Evolutionary conservation across 257 asterid species (phyloP).

Genomic region (Scutellaria barbata): DNA sequence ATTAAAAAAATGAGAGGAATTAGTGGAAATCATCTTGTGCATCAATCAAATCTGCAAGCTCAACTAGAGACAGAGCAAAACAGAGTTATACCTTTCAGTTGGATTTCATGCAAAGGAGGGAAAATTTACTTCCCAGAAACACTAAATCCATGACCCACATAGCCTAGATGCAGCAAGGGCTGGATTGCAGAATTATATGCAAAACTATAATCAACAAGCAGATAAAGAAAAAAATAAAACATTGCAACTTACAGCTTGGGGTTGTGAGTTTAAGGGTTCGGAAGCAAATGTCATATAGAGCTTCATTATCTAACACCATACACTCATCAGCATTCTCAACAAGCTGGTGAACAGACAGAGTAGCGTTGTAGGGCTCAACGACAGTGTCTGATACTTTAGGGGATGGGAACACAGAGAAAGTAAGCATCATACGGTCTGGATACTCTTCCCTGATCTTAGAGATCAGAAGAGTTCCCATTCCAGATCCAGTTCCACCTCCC

Average conservation of each 20-base stretch:
- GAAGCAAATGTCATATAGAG: slow-evolving; percentile 58
- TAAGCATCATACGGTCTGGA: slow-evolving; percentile 59
- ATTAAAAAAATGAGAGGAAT: neutral
- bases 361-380: slow-evolving; percentile 56
- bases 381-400: slow-evolving; percentile 59
- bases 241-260: slow-evolving; percentile 51
- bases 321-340: slow-evolving; percentile 60
- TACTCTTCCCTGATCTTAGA: slow-evolving; percentile 58
- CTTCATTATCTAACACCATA: slow-evolving; percentile 59
- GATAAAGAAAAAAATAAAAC: neutral
- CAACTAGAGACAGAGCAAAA: neutral
- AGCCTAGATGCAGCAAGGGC: neutral
- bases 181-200: neutral
- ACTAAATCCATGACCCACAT: neutral
- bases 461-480: slow-evolving; percentile 57
- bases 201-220: neutral
- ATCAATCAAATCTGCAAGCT: neutral
- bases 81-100: neutral
- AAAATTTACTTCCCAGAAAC: neutral
- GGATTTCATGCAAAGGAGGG: neutral
- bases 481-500: slow-evolving; percentile 64
- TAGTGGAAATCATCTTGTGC: neutral
- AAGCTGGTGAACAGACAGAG: slow-evolving; percentile 57
- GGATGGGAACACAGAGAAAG: slow-evolving; percentile 56
- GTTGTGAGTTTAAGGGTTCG: slow-evolving; percentile 60